Percentiles rank a stretch among this genome's conserved stretches.
Evolutionary conservation across 768 basidiomycete species (phyloP).

Genomic region (Lactarius sp.): DNA sequence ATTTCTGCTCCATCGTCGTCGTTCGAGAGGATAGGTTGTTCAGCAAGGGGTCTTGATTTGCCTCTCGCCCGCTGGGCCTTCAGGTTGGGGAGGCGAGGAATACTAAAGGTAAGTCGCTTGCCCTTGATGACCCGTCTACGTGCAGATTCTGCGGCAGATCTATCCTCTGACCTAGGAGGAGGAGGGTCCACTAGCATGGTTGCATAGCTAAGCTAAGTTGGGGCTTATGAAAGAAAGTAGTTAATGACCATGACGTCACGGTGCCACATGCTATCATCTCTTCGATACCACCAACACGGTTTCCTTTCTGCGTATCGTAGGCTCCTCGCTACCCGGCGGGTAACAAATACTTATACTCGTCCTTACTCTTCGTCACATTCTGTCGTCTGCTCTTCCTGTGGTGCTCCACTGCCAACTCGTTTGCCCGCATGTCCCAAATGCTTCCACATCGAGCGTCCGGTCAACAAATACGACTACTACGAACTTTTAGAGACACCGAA

Average conservation of each 20-base stretch:
- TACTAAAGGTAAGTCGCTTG: neutral
- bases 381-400: slow-evolving; percentile 57
- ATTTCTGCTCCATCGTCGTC: slow-evolving; percentile 6
- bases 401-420: slow-evolving; percentile 50
- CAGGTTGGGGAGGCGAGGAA: neutral
- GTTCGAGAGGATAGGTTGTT: neutral
- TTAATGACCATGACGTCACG: neutral
- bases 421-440: slow-evolving; percentile 77
- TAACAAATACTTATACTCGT: neutral
- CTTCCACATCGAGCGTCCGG: slow-evolving; percentile 55
- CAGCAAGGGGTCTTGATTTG: neutral
- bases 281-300: neutral
- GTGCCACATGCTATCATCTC: neutral
- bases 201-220: neutral
- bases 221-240: too few relatives aligned
- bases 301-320: neutral
- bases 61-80: neutral
- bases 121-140: slow-evolving; percentile 6
- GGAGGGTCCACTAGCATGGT: slow-evolving; percentile 17
- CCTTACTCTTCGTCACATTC: neutral
- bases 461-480: slow-evolving; percentile 52
- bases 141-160: slow-evolving; percentile 2
- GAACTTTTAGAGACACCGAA: slow-evolving; percentile 62
- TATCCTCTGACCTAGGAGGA: slow-evolving; percentile 4
- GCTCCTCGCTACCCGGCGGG: neutral